These are phyloP conservation scores for Chrysoporthe austroafricana DNA, from an alignment of 2,329 filamentous ascomycete genomes.

Conservation along the genomic window DNA sequence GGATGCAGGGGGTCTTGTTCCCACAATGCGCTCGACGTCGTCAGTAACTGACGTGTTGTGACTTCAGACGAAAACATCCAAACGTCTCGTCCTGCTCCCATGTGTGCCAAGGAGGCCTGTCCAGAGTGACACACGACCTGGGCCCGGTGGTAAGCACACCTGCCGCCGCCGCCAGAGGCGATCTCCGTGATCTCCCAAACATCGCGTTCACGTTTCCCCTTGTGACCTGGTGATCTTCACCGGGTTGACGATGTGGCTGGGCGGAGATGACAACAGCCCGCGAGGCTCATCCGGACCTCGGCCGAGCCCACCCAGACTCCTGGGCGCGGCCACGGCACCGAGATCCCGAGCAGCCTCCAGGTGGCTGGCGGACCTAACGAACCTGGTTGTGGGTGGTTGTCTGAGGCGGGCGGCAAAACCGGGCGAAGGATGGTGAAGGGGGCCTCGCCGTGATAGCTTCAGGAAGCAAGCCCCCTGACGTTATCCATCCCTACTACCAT, in stretches of 20 bases:
- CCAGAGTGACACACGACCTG: background rate
- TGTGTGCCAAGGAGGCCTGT: constrained; percentile 1
- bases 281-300: background rate
- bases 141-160: background rate
- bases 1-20: constrained; percentile 1
- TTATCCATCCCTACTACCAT: background rate
- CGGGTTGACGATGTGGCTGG: constrained; percentile 6
- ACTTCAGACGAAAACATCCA: constrained; percentile 18
- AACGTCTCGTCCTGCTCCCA: constrained; percentile 2
- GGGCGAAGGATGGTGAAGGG: background rate
- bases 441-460: background rate
- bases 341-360: no score
- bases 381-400: background rate
- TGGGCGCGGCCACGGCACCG: background rate
- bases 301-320: background rate
- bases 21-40: constrained; percentile 6
- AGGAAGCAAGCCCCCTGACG: background rate
- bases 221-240: background rate
- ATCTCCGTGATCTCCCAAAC: constrained; percentile 6
- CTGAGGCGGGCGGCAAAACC: constrained; percentile 7
- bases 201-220: background rate
- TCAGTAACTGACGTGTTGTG: constrained; percentile 14
- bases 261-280: background rate
- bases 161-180: background rate
- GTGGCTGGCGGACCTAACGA: no score